Percentiles rank a stretch among this genome's conserved stretches.
Conservation (phyloP, 208 protist genomes). For the Trypanosoma cruzi region DNA sequence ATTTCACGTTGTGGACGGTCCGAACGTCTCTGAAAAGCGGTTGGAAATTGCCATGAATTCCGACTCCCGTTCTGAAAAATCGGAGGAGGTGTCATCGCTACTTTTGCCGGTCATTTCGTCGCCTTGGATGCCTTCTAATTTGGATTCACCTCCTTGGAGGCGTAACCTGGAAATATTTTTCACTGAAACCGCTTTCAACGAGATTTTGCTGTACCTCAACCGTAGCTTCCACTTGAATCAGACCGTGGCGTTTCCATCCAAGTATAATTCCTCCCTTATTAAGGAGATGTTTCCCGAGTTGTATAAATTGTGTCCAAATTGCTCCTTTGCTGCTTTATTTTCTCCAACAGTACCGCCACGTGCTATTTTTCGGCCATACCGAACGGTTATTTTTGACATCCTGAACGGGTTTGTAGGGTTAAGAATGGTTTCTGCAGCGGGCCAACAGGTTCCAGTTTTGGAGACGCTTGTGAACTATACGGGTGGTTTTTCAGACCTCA, state of each 20-base stretch:
- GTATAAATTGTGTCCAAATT: conserved; percentile 59
- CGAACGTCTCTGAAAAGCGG: conserved; percentile 36
- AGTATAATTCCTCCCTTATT: conserved; percentile 56
- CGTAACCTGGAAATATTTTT: conserved; percentile 34
- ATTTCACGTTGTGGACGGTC: conserved; percentile 11
- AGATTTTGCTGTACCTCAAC: conserved; percentile 31
- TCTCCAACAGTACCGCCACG: conserved; percentile 8
- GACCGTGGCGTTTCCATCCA: conserved; percentile 6
- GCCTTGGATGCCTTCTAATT: too few relatives aligned
- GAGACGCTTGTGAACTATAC: conserved; percentile 30
- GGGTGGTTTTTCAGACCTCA: conserved; percentile 30
- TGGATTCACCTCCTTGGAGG: not conserved
- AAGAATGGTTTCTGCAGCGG: conserved; percentile 21
- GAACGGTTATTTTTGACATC: conserved; percentile 12
- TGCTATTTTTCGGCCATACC: conserved; percentile 1
- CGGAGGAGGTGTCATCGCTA: not conserved
- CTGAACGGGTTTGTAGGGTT: conserved; percentile 31
- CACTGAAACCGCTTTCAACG: conserved; percentile 38
- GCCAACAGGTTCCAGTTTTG: conserved; percentile 8
- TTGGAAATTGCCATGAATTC: conserved; percentile 24
- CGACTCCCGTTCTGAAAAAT: not conserved
- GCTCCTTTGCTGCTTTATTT: conserved; percentile 34
- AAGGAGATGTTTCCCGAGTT: conserved; percentile 47
- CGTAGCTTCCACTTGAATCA: conserved; percentile 10
- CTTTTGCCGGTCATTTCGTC: not conserved